Percentiles rank a stretch among this genome's conserved stretches.
These are phyloP conservation scores for Daedalea quercina DNA, from an alignment of 768 basidiomycete species.

Conservation along the genomic window DNA sequence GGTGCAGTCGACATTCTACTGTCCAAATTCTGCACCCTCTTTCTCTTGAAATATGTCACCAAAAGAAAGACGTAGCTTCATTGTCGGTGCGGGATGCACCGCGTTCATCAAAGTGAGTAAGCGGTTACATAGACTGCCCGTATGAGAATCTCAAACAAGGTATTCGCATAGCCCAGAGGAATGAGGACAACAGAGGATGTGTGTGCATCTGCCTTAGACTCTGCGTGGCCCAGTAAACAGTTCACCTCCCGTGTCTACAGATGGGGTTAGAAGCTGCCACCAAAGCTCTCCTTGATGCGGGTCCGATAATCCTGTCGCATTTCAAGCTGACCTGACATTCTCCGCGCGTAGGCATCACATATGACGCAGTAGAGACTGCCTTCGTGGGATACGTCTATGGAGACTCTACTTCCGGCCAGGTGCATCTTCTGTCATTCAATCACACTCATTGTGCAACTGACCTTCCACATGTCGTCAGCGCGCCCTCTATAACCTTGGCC, in stretches of 20 bases:
- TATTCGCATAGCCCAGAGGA: conserved; percentile 48
- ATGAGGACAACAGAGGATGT: conserved; percentile 68
- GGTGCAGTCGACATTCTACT: too few species aligned
- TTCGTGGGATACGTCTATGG: conserved; percentile 77
- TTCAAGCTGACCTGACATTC: too few species aligned
- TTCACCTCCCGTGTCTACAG: conserved; percentile 34
- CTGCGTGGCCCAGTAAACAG: background rate
- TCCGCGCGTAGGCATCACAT: conserved; percentile 62
- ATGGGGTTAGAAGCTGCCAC: conserved; percentile 87
- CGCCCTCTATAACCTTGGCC: conserved; percentile 74
- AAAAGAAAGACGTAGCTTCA: conserved; percentile 37
- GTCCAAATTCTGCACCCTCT: too few species aligned
- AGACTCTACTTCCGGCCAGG: conserved; percentile 74
- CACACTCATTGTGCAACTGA: background rate
- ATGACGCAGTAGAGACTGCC: conserved; percentile 68
- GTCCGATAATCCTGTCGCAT: conserved; percentile 25
- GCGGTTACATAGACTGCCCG: background rate
- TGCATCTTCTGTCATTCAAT: conserved; percentile 19
- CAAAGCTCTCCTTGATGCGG: conserved; percentile 82
- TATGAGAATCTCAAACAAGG: conserved; percentile 4
- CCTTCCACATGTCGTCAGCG: conserved; percentile 34
- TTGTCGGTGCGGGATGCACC: conserved; percentile 70
- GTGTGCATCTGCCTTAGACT: conserved; percentile 15
- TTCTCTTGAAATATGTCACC: conserved; percentile 9
- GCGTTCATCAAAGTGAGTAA: conserved; percentile 65